Evolutionary conservation across 2,329 filamentous ascomycete genomes (phyloP), one percentile per base, ranked within the genome.

Genomic region (Falciphora oryzae): DNA sequence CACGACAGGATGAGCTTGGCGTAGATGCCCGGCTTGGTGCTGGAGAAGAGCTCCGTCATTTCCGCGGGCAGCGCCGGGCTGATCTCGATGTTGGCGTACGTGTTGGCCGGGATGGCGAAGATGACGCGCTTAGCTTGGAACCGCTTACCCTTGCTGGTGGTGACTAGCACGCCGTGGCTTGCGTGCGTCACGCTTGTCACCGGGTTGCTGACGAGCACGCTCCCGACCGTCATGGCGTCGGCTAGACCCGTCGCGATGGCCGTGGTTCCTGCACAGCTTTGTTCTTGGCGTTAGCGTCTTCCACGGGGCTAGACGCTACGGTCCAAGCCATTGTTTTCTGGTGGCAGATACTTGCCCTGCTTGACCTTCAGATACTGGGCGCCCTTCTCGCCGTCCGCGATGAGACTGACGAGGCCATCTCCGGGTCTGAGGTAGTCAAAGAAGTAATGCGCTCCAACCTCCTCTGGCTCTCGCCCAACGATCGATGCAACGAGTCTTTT

Each of bases 1-100:
- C 78, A 83, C 6, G 72, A 69, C 29, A 80, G 69, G 63, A 85
- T 82, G 8, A 77, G 78, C 70, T 86, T 86, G 63, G 77, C 79
- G 68, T 84, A 83, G 66, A 80, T 79, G 3, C 83, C 82, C 56
- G 80, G 77, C 0, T 67, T 71, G 7, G 75, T 75, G 0, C 75
- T 72, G 2, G 76, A 68, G 14, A 73, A 67, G 56, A 79, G 70
- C 0, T 72, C 69, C 25, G 70, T 69, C 67, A 82, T 83, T 2
- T 69, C 66, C 0, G 68, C 35, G 0, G 80, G 80, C 0, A 87
- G 75, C 0, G 74, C 64, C 0, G 85, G 84, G 0, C 70, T 62
- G 70, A 86, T 86, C 0, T 57, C 64, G 38, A 87, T 80, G 7
- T 72, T 75, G 38, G 76, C 75, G 29, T 80, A 74, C 0, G 80